Percentiles rank a stretch among this genome's conserved stretches.
phyloP scores from a whole-genome alignment of 352 stramenopile genomes.

The Phytophthora sp. region DNA sequence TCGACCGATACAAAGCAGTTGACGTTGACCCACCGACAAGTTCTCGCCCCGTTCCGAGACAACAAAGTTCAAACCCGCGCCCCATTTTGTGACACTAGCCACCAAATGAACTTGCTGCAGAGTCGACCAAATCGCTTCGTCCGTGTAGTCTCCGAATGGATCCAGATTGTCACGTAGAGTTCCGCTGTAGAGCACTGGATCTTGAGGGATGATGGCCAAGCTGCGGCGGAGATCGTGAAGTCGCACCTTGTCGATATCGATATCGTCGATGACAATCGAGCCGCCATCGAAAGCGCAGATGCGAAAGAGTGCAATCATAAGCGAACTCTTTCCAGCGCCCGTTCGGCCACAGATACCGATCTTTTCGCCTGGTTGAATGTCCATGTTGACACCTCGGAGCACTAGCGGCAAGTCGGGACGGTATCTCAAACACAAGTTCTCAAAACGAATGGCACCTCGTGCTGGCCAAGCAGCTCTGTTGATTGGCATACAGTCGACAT shows the following conservation, averaged over 20 bases:
- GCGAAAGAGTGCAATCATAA: slow-evolving; percentile 34
- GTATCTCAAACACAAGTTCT: slow-evolving; percentile 33
- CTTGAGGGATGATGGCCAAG: slow-evolving; percentile 69
- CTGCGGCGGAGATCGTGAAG: slow-evolving; percentile 46
- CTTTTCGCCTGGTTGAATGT: slow-evolving; percentile 37
- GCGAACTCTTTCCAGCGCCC: slow-evolving; percentile 29
- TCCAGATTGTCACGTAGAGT: slow-evolving; percentile 92
- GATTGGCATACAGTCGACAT: slow-evolving; percentile 7
- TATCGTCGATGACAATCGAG: slow-evolving; percentile 85
- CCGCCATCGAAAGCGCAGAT: slow-evolving; percentile 63
- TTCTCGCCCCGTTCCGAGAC: slow-evolving; percentile 86
- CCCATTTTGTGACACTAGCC: slow-evolving; percentile 70
- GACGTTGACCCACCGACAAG: slow-evolving; percentile 65
- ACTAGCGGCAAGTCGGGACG: slow-evolving; percentile 48
- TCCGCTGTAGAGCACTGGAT: slow-evolving; percentile 93
- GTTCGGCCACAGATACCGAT: slow-evolving; percentile 32
- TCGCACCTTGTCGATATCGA: slow-evolving; percentile 64
- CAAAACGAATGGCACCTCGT: slow-evolving; percentile 39
- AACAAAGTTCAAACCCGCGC: slow-evolving; percentile 71
- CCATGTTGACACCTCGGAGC: slow-evolving; percentile 41
- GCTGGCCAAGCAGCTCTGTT: slow-evolving; percentile 35
- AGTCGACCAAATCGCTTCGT: slow-evolving; percentile 69
- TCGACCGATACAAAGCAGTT: slow-evolving; percentile 95
- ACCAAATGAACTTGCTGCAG: slow-evolving; percentile 64
- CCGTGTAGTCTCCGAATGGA: slow-evolving; percentile 82